Percentiles rank a stretch among this genome's conserved stretches.
These are phyloP conservation scores for Catharanthus roseus DNA, from an alignment of 257 asterid species.

Conservation along the genomic window DNA sequence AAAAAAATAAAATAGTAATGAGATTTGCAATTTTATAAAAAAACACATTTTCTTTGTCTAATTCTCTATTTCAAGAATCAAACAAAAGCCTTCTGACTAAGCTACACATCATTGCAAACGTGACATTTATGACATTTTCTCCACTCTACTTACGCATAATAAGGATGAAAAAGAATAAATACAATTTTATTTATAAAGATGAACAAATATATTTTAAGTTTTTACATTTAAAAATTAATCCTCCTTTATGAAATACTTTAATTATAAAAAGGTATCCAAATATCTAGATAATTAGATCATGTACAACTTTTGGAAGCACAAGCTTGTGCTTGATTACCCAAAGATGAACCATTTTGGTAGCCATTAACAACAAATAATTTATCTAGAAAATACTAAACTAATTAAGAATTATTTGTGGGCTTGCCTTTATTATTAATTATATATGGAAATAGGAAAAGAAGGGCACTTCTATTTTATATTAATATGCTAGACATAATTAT, in stretches of 20 bases:
- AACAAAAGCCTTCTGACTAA: not conserved
- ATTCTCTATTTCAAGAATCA: not conserved
- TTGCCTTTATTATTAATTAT: not conserved
- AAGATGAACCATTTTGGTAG: not conserved
- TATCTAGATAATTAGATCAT: too few species aligned
- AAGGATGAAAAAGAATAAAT: too few species aligned
- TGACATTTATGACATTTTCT: conserved; percentile 6
- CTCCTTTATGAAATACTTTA: too few species aligned
- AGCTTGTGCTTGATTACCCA: not conserved
- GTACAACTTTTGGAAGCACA: conserved; percentile 1
- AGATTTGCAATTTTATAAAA: not conserved
- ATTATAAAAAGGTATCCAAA: not conserved
- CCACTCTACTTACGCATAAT: too few species aligned
- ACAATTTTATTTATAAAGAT: too few species aligned
- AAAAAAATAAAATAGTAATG: too few species aligned
- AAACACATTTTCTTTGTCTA: not conserved
- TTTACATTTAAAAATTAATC: too few species aligned
- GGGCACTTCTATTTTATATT: not conserved
- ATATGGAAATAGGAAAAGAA: not conserved
- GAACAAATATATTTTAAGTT: too few species aligned
- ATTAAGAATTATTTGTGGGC: not conserved
- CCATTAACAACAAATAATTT: not conserved
- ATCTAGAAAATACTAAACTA: not conserved
- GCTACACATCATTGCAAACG: conserved; percentile 12
- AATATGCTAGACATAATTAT: conserved; percentile 2